Base-by-base conservation (phyloP, 208 protist species). In the Crithidia bombi region DNA sequence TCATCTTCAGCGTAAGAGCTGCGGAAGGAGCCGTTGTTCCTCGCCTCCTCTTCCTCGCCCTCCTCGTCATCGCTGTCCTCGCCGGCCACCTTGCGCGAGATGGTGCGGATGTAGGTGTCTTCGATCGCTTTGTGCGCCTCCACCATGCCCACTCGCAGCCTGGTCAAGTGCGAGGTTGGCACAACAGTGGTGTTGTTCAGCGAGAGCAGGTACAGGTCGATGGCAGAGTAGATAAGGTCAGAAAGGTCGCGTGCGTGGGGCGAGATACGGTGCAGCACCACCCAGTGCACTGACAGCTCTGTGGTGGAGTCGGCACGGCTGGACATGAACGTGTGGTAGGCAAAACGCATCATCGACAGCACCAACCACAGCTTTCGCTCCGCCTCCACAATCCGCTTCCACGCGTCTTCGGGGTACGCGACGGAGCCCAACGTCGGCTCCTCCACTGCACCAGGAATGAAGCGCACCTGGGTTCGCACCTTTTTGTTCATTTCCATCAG, bases 261-360 rank as follows among this genome's bases (percentile, higher is more conserved):
- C 19, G 89, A 81, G 58, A 96, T 96, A 68, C 89, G 91, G 35
- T 92, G 86, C 47, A 96, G 79, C 57, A 94, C 86, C 30, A 96
- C 91, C 91, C 91, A 96, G 78, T 96, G 91, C 39, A 96, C 87
- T 30, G 85, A 92, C 26, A 94, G 56, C 49, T 86, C 86, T 14
- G 69, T 74, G 32, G 55, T 70, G 25, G 74, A 33, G 77, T 86
- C 85, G 19, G 82, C 81, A 44, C 85, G 73, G 55, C 86, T 93
- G 43, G 89, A 89, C 89, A 94, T 94, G 72, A 96, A 96, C 28
- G 78, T 87, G 50, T 80, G 75, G 69, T 94, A 96, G 33, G 91
- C 91, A 56, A 85, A 93, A 19, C 86, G 75, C 91, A 96, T 94
- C 87, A 96, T 94, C 3, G 85, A 89, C 39, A 94, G 67, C 49